Evolutionary conservation across 495 filamentous ascomycete genomes (phyloP), one percentile per base, ranked within the genome.

Genomic region (Aspergillus cavernicola): DNA sequence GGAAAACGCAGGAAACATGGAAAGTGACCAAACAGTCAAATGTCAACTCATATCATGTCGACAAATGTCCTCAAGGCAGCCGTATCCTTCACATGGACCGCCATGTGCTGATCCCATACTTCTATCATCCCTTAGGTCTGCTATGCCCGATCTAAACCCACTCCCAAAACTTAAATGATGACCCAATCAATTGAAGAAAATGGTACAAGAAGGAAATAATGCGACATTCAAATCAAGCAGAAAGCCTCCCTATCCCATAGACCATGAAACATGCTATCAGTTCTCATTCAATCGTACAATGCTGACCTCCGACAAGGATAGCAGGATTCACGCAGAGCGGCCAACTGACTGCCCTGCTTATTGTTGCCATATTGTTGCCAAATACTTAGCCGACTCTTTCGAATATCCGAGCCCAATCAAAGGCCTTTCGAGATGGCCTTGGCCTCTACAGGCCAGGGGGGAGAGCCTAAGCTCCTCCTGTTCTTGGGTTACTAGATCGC

Each of bases 31-130:
- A 42, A n/a, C n/a, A n/a, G n/a, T n/a, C n/a, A n/a, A n/a, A n/a
- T n/a, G n/a, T n/a, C n/a, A n/a, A n/a, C n/a, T n/a, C n/a, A n/a
- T n/a, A n/a, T n/a, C n/a, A n/a, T n/a, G n/a, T n/a, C n/a, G n/a
- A n/a, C n/a, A n/a, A n/a, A n/a, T n/a, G n/a, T n/a, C n/a, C n/a
- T n/a, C n/a, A n/a, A n/a, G n/a, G n/a, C n/a, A n/a, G n/a, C n/a
- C n/a, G n/a, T n/a, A n/a, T n/a, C n/a, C n/a, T n/a, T n/a, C n/a
- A 40, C 53, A 56, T 51, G 46, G 44, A 15, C 53, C 53, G 47
- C 53, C 47, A 56, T 56, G 47, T 43, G 18, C 11, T 33, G 24
- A 32, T 32, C 16, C 46, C 40, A 40, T 38, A 13, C n/a, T 45
- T 56, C 53, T 56, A 56, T 56, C 2, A 11, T 11, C 1, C 12